A percentile compares a stretch with the other conserved stretches of the same genome.
Conservation (phyloP, 306 rosid genomes). For the Castanospermum australe region DNA sequence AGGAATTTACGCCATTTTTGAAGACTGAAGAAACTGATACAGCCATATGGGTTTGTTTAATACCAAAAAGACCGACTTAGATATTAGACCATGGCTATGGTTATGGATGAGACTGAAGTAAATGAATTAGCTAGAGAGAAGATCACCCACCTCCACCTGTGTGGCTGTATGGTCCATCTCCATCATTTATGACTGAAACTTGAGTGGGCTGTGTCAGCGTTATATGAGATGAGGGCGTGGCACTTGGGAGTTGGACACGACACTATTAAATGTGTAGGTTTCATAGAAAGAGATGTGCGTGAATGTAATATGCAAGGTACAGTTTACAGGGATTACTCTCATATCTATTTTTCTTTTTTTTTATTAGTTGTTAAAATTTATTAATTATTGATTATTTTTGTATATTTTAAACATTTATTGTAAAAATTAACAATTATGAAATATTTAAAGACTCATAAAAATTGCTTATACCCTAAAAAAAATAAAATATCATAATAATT, state of each 20-base stretch:
- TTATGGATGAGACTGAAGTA: slow-evolving; percentile 19
- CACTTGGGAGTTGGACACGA: neutral
- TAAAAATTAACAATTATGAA: too few species aligned
- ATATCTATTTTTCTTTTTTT: too few species aligned
- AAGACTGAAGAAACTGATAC: slow-evolving; percentile 5
- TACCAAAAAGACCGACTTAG: neutral
- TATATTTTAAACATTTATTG: too few species aligned
- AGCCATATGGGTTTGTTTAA: neutral
- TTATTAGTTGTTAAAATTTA: too few species aligned
- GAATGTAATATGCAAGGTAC: neutral
- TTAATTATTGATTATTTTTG: too few species aligned
- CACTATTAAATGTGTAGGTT: neutral
- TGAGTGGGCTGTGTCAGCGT: neutral
- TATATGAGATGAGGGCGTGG: neutral
- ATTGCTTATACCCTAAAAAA: too few species aligned
- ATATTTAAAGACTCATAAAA: too few species aligned
- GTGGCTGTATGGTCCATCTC: slow-evolving; percentile 38
- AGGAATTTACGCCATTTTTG: slow-evolving; percentile 32
- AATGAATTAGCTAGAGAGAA: slow-evolving; percentile 24
- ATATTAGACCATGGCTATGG: neutral
- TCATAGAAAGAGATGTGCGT: neutral
- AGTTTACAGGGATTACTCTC: too few species aligned
- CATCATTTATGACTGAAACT: slow-evolving; percentile 17
- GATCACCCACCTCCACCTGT: slow-evolving; percentile 32
- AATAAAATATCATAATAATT: too few species aligned